Evolutionary conservation across 2,329 filamentous ascomycete species (phyloP).

Genomic region (Botrytis fragariae): DNA sequence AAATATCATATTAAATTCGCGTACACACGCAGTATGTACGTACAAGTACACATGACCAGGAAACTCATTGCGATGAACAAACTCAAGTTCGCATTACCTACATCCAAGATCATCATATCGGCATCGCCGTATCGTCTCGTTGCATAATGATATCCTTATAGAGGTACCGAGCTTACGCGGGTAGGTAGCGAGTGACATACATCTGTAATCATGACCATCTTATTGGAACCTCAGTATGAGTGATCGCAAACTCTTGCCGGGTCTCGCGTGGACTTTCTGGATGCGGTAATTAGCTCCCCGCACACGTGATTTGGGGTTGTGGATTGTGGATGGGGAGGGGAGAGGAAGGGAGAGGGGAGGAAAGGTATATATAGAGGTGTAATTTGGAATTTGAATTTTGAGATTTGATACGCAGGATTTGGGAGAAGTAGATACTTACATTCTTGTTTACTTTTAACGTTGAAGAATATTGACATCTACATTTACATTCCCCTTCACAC

Average conservation of each 20-base stretch:
- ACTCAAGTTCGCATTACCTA: not conserved
- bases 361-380: not conserved
- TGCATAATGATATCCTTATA: too few relatives aligned
- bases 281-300: not conserved
- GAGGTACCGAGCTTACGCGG: too few relatives aligned
- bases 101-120: not conserved
- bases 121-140: not conserved
- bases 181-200: too few relatives aligned
- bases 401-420: too few relatives aligned
- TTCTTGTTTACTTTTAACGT: not conserved
- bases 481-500: not conserved
- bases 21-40: not conserved
- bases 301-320: not conserved
- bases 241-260: not conserved
- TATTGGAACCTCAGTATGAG: not conserved
- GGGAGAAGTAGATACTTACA: not conserved
- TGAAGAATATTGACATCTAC: too few relatives aligned
- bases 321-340: not conserved
- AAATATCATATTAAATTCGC: not conserved
- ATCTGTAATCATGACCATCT: not conserved
- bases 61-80: not conserved
- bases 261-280: not conserved
- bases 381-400: not conserved
- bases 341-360: too few relatives aligned
- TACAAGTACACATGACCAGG: not conserved